Base-by-base conservation (phyloP, 2,329 filamentous ascomycete species). In the Aspergillus novoparasiticus region DNA sequence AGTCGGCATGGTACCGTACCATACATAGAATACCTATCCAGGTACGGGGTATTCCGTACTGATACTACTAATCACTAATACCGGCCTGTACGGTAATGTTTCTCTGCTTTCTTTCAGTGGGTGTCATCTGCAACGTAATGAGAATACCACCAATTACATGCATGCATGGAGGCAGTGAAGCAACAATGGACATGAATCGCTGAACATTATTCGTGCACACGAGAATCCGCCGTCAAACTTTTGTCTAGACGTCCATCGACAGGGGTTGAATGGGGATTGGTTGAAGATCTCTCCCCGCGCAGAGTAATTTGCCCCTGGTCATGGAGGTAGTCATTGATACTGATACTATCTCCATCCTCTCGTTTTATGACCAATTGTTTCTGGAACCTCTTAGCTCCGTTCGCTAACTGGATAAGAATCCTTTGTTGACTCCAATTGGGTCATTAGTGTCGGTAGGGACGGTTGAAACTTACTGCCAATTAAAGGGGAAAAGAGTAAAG, bases 281-380 rank as follows among this genome's bases (percentile, higher is more conserved):
- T 28, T 32, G 65, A 63, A 61, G 63, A 65, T 63, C 63, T 61
- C 65, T 58, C 65, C 65, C 65, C 63, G 66, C 66, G 64, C 26
- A 51, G 19, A 21, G 26, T 11, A 32, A 51, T 51, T 51, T 51
- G 48, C 48, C 48, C 48, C 28, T 51, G 48, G 28, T 32, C 9
- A 51, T 14, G 30, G 28, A 34, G 39, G 39, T 3, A 41, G 16
- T 9, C 6, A 19, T 41, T 9, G 39, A 19, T 19, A 41, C 16
- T 41, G 39, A 41, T 41, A 41, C 39, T n/a, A 41, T 41, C 39
- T 41, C 39, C 39, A n/a, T 41, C 19, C 39, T 41, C 39, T 5
- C 0, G 34, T 36, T 36, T 36, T 36, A 51, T 51, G 19, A 28
- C 26, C 46, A 51, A 51, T 51, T 19, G 28, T 19, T 32, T 32